Evolutionary conservation across 768 basidiomycete genomes (phyloP).

Genomic region (Artomyces pyxidatus): DNA sequence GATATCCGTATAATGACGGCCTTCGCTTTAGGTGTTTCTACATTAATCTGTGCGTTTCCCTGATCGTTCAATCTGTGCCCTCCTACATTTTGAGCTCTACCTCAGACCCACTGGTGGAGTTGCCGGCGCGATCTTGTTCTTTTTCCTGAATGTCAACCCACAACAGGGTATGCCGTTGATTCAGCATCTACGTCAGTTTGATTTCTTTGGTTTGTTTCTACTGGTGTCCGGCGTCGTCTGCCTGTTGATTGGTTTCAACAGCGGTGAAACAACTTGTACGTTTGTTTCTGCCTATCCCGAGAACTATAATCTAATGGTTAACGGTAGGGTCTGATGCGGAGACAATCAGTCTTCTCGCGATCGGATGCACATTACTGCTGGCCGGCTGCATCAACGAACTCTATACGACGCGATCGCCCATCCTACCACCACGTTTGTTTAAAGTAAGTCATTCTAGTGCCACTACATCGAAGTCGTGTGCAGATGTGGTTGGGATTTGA

Average conservation of each 20-base stretch:
- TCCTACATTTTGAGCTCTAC: background rate
- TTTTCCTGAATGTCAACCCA: conserved; percentile 76
- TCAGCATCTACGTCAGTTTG: conserved; percentile 58
- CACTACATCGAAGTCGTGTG: background rate
- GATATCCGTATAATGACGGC: background rate
- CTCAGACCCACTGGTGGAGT: conserved; percentile 68
- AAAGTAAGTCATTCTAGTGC: conserved; percentile 32
- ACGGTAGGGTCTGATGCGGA: conserved; percentile 48
- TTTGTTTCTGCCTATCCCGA: background rate
- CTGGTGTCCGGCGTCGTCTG: conserved; percentile 58
- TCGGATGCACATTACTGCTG: conserved; percentile 50
- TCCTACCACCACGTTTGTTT: conserved; percentile 70
- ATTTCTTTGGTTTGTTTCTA: conserved; percentile 59
- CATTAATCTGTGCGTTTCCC: conserved; percentile 54
- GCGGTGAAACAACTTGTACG: conserved; percentile 60
- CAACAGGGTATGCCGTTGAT: conserved; percentile 48
- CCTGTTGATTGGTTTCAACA: conserved; percentile 66
- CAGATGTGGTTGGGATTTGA: background rate
- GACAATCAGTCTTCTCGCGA: conserved; percentile 52
- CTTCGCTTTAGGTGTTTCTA: conserved; percentile 53
- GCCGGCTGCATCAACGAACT: conserved; percentile 48
- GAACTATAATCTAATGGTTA: background rate
- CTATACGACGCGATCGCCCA: conserved; percentile 58
- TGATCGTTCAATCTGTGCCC: background rate
- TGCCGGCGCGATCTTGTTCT: conserved; percentile 52